Evolutionary conservation across 495 filamentous ascomycete species (phyloP), one percentile per base, ranked within the genome.

Genomic region (Aspergillus diversus): DNA sequence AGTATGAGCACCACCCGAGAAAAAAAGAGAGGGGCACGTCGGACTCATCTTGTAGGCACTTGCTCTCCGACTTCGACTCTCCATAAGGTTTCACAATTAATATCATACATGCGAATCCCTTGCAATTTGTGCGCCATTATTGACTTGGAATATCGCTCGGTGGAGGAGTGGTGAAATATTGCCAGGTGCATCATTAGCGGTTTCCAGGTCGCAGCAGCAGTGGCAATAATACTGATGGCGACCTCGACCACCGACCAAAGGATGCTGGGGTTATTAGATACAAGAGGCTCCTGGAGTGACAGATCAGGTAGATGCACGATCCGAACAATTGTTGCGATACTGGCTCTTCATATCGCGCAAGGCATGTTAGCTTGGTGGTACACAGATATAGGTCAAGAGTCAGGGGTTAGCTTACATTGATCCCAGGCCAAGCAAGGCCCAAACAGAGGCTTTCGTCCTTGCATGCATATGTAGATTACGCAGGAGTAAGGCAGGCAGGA

Each of bases 371-470:
- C 17, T 16, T n/a, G 17, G 7, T 3, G 13, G 46, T n/a, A 3
- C 13, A 49, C 13, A 2, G 46, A 4, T 15, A 16, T 7, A n/a
- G 13, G 16, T n/a, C n/a, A 48, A 48, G 46, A 49, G 11, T 15
- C 12, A 15, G 13, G 17, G 9, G 11, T 35, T n/a, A 15, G 5
- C 52, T 7, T 55, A 55, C 52, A 55, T 2, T 5, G 32, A 55
- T 16, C 52, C 52, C 8, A 55, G 4, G 4, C 52, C 52, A 11
- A 55, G 32, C 32, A 55, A 35, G 4, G 37, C 3, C 15, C 17
- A 33, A 33, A 55, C 52, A 11, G 52, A 55, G 8, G 34, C 52
- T 35, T 55, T 55, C 7, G 37, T 35, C 17, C 17, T 33, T 17
- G 12, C 11, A 33, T 35, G 31, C 52, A 55, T 55, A 13, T 55